phyloP scores from a whole-genome alignment of 306 rosid genomes.

The Dryas alaskensis region DNA sequence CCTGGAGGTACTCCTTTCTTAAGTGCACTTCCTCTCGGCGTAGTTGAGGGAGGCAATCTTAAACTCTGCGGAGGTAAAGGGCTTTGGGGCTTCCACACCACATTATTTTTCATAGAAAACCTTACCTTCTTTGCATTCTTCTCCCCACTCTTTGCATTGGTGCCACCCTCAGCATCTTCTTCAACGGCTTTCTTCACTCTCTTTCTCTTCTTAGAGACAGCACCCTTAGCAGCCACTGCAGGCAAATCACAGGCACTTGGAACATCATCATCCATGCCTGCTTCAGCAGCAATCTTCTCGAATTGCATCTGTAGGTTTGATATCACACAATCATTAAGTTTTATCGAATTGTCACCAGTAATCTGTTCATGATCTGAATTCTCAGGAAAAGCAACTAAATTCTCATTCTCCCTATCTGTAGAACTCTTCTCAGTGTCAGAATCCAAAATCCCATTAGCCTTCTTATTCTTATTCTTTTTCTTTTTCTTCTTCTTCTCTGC shows the following conservation, averaged over 20 bases:
- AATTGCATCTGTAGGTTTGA: slow-evolving; percentile 84
- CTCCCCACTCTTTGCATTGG: slow-evolving; percentile 55
- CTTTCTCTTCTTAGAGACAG: slow-evolving; percentile 77
- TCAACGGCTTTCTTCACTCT: slow-evolving; percentile 53
- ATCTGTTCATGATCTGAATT: slow-evolving; percentile 27
- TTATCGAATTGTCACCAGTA: slow-evolving; percentile 21
- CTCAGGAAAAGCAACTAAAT: slow-evolving; percentile 31
- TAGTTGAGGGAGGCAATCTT: slow-evolving; percentile 88
- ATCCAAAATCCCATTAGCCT: slow-evolving; percentile 31
- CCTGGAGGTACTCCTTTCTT: slow-evolving; percentile 96
- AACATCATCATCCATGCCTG: slow-evolving; percentile 51
- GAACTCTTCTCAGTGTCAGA: slow-evolving; percentile 15
- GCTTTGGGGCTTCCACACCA: slow-evolving; percentile 91
- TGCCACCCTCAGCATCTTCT: slow-evolving; percentile 42
- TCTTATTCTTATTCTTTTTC: slow-evolving; percentile 34
- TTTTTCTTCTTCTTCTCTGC: slow-evolving; percentile 31
- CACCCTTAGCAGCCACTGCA: slow-evolving; percentile 17
- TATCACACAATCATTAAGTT: slow-evolving; percentile 53
- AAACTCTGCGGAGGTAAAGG: slow-evolving; percentile 90
- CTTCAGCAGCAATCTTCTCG: slow-evolving; percentile 82
- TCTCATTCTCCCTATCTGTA: slow-evolving; percentile 23
- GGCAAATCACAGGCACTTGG: slow-evolving; percentile 42
- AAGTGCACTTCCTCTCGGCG: slow-evolving; percentile 99
- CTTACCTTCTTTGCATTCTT: slow-evolving; percentile 76
- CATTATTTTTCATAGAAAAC: slow-evolving; percentile 86